phyloP scores from a whole-genome alignment of 768 basidiomycete species.

The Serpula lacrymans region DNA sequence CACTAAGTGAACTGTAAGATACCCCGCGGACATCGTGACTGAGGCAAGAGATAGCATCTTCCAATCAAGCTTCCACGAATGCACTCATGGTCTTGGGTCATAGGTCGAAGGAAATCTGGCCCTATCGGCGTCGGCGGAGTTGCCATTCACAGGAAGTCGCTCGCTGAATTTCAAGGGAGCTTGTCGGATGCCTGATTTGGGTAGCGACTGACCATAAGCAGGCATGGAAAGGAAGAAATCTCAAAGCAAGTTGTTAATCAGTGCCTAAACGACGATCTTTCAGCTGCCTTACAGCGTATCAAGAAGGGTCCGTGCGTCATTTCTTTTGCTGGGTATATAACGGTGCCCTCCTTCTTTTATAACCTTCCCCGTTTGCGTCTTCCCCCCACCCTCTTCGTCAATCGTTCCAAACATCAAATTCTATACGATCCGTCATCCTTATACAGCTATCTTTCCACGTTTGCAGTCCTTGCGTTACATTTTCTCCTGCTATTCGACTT shows the following conservation, averaged over 20 bases:
- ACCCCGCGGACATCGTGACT: no score
- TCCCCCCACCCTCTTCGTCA: conserved; percentile 13
- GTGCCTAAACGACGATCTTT: conserved; percentile 16
- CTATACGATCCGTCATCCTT: conserved; percentile 12
- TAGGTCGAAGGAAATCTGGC: no score
- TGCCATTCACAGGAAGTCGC: no score
- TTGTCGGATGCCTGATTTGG: conserved; percentile 28
- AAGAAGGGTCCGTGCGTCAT: conserved; percentile 27
- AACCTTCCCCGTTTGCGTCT: conserved; percentile 8
- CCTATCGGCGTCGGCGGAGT: no score
- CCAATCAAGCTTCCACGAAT: no score
- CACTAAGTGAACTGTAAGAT: no score
- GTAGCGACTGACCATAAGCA: conserved; percentile 6
- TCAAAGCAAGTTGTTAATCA: conserved; percentile 18
- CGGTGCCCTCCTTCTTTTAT: conserved; percentile 8
- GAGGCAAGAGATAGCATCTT: no score
- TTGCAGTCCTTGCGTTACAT: conserved; percentile 19
- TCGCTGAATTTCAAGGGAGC: no score
- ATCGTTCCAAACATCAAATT: no score
- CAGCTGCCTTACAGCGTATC: conserved; percentile 12
- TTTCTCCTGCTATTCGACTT: conserved; percentile 9
- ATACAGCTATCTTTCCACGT: conserved; percentile 9
- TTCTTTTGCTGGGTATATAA: conserved; percentile 20
- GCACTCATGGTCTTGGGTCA: no score
- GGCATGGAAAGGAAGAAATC: conserved; percentile 6